A percentile compares a stretch with the other conserved stretches of the same genome.
phyloP scores from a whole-genome alignment of 805 yeast species.

The Kuraishia hungarica region DNA sequence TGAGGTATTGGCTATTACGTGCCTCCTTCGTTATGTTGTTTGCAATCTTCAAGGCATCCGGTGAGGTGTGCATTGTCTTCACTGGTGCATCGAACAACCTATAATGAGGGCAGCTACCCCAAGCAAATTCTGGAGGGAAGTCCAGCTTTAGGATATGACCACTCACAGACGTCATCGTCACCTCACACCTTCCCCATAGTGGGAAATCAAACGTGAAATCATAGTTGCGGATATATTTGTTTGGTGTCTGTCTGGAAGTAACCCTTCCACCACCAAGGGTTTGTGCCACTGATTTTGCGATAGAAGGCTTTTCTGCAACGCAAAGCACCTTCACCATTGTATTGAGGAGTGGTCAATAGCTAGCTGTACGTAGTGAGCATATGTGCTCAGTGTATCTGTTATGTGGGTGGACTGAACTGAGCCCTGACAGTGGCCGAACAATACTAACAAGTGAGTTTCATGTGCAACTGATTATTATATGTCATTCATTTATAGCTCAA shows the following conservation, averaged over 20 bases:
- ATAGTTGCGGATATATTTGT: slow-evolving; percentile 69
- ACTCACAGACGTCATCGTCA: slow-evolving; percentile 86
- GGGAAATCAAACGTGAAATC: slow-evolving; percentile 67
- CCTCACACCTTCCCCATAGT: slow-evolving; percentile 53
- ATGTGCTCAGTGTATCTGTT: no score
- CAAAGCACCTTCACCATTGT: slow-evolving; percentile 65
- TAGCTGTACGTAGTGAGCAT: no score
- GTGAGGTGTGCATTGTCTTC: slow-evolving; percentile 22
- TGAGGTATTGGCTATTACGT: slow-evolving; percentile 46
- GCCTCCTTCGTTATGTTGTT: slow-evolving; percentile 65
- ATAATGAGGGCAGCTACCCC: slow-evolving; percentile 62
- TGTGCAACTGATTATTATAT: no score
- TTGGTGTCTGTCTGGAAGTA: slow-evolving; percentile 35
- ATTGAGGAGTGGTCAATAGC: background rate
- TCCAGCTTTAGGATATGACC: slow-evolving; percentile 73
- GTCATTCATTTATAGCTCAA: no score
- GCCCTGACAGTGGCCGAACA: no score
- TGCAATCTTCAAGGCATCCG: slow-evolving; percentile 36
- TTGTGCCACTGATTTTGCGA: slow-evolving; percentile 74
- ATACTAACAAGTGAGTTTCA: no score
- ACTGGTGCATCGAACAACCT: slow-evolving; percentile 68
- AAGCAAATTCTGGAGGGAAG: slow-evolving; percentile 50
- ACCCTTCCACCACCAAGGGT: slow-evolving; percentile 70
- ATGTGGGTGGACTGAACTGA: no score
- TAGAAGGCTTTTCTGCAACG: slow-evolving; percentile 96